These are phyloP conservation scores for Pascua guehoae DNA, from an alignment of 1,284 basidiomycete species.

Conservation along the genomic window DNA sequence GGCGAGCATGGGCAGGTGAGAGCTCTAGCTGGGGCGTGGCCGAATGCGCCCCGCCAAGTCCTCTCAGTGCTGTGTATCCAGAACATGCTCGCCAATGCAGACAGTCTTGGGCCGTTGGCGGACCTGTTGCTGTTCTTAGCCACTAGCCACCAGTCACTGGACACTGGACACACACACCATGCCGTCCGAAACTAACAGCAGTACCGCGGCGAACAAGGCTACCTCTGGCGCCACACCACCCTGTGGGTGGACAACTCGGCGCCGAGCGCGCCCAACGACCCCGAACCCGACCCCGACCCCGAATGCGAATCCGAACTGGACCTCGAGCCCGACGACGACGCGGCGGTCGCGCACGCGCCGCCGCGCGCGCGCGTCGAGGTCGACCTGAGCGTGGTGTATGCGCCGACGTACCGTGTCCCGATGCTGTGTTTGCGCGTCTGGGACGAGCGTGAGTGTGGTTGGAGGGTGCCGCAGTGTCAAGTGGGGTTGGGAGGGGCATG, in stretches of 20 bases:
- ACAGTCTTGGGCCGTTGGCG: no score
- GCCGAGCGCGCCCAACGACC: no score
- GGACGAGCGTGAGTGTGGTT: slow-evolving; percentile 29
- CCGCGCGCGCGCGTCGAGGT: slow-evolving; percentile 12
- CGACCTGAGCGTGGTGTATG: slow-evolving; percentile 28
- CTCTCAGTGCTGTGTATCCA: no score
- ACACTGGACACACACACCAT: no score
- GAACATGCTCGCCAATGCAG: no score
- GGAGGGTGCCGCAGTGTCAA: no score
- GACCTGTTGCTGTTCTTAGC: no score
- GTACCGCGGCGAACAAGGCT: slow-evolving; percentile 22
- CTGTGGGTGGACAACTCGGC: slow-evolving; percentile 7
- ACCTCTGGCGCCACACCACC: slow-evolving; percentile 19
- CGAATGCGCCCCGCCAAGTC: no score
- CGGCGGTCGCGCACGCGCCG: slow-evolving; percentile 1
- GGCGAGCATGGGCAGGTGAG: neutral
- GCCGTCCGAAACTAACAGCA: slow-evolving; percentile 15
- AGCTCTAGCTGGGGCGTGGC: neutral
- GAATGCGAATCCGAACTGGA: neutral
- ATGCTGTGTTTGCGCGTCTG: slow-evolving; percentile 33
- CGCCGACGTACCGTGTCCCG: slow-evolving; percentile 29
- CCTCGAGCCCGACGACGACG: slow-evolving; percentile 13
- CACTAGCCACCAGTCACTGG: no score
- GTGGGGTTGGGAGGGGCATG: neutral
- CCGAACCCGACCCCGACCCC: neutral